Evolutionary conservation across 2,329 filamentous ascomycete species (phyloP).

Genomic region (Cercospora beticola): DNA sequence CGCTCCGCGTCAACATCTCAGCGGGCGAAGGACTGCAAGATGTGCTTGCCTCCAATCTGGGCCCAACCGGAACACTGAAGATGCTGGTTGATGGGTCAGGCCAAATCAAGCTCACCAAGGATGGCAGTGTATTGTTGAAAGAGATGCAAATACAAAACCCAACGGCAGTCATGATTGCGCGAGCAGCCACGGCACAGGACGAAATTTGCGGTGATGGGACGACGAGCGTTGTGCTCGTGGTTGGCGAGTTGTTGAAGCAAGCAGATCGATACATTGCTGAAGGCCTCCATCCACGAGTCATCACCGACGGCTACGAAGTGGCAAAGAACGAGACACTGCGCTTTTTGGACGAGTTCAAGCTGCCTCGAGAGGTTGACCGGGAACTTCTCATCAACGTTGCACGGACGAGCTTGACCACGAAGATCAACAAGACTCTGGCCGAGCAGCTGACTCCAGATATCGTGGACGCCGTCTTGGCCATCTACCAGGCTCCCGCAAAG

Average conservation of each 20-base stretch:
- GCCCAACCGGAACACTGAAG: constrained; percentile 91
- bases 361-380: constrained; percentile 81
- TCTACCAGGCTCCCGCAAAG: constrained; percentile 85
- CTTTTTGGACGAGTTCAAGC: constrained; percentile 94
- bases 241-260: constrained; percentile 96
- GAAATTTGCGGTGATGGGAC: constrained; percentile 98
- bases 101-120: constrained; percentile 96
- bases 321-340: constrained; percentile 91
- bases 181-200: constrained; percentile 92
- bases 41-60: constrained; percentile 93
- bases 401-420: constrained; percentile 90
- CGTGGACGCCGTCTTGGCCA: constrained; percentile 92
- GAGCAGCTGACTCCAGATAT: constrained; percentile 91
- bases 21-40: constrained; percentile 77
- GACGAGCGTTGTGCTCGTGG: constrained; percentile 90
- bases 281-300: constrained; percentile 92
- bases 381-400: constrained; percentile 92
- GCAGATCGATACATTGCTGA: constrained; percentile 94
- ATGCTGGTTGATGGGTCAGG: constrained; percentile 72
- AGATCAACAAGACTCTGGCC: constrained; percentile 85
- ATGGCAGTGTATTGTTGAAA: constrained; percentile 81
- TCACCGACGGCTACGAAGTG: constrained; percentile 96
- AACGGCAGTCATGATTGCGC: constrained; percentile 79
- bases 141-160: constrained; percentile 97
- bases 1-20: constrained; percentile 92